phyloP scores from a whole-genome alignment of 2,329 filamentous ascomycete genomes.

The Cercospora nicotianae region DNA sequence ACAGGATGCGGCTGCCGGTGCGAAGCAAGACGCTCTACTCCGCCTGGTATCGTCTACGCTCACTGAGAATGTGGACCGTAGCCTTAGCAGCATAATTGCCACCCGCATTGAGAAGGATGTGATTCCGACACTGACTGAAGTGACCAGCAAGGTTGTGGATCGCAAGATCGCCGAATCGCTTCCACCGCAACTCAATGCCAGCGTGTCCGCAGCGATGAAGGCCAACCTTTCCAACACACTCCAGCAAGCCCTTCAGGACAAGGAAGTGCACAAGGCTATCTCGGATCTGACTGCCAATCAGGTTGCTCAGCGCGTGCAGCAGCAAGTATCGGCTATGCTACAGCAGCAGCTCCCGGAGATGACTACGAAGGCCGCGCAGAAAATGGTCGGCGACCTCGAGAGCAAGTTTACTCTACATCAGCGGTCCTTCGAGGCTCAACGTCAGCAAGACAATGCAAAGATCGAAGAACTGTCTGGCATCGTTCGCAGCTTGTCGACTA shows the following conservation, averaged over 20 bases:
- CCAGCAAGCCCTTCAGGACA: slow-evolving; percentile 67
- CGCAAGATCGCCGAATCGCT: slow-evolving; percentile 71
- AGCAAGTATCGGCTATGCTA: slow-evolving; percentile 63
- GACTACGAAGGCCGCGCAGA: slow-evolving; percentile 58
- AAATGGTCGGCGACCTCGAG: slow-evolving; percentile 68
- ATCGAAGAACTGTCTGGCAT: slow-evolving; percentile 71
- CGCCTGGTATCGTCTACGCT: slow-evolving; percentile 67
- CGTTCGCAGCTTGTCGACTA: slow-evolving; percentile 66
- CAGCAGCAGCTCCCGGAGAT: slow-evolving; percentile 44
- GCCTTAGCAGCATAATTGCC: slow-evolving; percentile 73
- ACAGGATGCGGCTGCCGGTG: slow-evolving; percentile 61
- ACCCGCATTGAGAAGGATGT: slow-evolving; percentile 73
- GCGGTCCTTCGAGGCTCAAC: slow-evolving; percentile 53
- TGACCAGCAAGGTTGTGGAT: slow-evolving; percentile 67
- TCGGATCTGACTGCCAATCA: slow-evolving; percentile 69
- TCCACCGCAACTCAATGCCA: slow-evolving; percentile 63
- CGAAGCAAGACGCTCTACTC: slow-evolving; percentile 69
- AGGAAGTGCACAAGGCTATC: slow-evolving; percentile 70
- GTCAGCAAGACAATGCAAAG: slow-evolving; percentile 60
- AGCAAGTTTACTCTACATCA: slow-evolving; percentile 56
- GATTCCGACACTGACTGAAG: slow-evolving; percentile 69
- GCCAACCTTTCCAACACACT: slow-evolving; percentile 67
- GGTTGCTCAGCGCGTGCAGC: slow-evolving; percentile 67
- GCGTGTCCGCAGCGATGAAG: slow-evolving; percentile 72
- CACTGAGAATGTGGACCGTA: slow-evolving; percentile 71